phyloP scores from a whole-genome alignment of 139 green algal genomes.

The Zygnema circumcarinatum region DNA sequence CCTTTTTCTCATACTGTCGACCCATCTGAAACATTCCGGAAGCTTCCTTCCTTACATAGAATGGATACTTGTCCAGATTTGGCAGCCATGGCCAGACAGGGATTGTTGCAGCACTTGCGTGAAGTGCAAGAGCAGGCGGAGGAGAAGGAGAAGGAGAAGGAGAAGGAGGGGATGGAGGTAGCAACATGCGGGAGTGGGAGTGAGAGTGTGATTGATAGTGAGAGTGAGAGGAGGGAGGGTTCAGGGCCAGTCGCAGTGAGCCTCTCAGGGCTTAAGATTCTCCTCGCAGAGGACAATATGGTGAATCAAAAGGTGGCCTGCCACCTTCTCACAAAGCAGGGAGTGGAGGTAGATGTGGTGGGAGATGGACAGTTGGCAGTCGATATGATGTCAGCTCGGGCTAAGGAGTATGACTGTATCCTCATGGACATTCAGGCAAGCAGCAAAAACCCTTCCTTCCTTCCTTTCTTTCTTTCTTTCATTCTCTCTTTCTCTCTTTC shows the following conservation, averaged over 20 bases:
- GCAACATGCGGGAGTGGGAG: not conserved
- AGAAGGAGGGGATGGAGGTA: not conserved
- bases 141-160: not conserved
- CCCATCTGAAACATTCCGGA: not conserved
- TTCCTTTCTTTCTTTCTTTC: too few relatives aligned
- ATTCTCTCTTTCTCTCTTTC: too few relatives aligned
- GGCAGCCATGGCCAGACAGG: not conserved
- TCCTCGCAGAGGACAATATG: conserved; percentile 55
- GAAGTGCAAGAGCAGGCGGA: not conserved
- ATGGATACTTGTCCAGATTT: not conserved
- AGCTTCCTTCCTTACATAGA: not conserved
- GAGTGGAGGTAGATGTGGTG: conserved; percentile 23
- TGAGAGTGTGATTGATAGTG: not conserved
- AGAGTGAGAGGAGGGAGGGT: conserved; percentile 11
- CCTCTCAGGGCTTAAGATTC: conserved; percentile 22
- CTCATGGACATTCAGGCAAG: conserved; percentile 56
- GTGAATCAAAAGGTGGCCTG: conserved; percentile 47
- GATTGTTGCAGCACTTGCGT: not conserved
- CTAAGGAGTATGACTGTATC: conserved; percentile 36
- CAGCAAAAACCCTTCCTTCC: too few relatives aligned
- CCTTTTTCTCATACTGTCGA: too few relatives aligned
- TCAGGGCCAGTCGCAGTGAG: not conserved
- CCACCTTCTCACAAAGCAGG: conserved; percentile 29
- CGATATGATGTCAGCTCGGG: not conserved
- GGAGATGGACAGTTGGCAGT: conserved; percentile 40